Evolutionary conservation across 2,329 filamentous ascomycete genomes (phyloP), one percentile per base, ranked within the genome.

Genomic region (Coccinonectria pachysandricola): DNA sequence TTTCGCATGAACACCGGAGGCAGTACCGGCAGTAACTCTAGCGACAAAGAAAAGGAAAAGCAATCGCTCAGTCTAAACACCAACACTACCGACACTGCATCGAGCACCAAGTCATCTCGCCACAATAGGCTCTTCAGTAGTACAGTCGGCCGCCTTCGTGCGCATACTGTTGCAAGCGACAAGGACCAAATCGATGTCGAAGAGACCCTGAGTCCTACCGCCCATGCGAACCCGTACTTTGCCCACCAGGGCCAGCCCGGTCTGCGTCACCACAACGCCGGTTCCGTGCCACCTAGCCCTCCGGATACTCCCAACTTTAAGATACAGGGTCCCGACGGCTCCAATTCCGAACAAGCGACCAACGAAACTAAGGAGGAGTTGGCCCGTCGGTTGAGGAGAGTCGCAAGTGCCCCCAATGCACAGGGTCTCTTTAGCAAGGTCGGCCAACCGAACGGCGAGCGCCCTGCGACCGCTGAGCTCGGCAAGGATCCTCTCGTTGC

Each of bases 151-250:
- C 80, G 88, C 44, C 85, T 88, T 52, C 77, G 88, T 46, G 92
- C 86, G 18, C 79, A 82, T 34, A 96, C 88, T 14, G 83, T 92
- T 30, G 84, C 84, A 42, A 94, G 86, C 58, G 88, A 95, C 59
- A 87, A 87, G 43, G 86, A 95, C 51, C 74, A 79, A 32, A 69
- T 95, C 39, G 88, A 95, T 43, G 69, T 95, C 39, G 88, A 95
- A 43, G 87, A 95, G 55, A 67, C 74, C 35, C 68, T 93, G 48
- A 94, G 87, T 49, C 91, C 91, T 14, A 96, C 86, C 4, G 88
- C 87, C 26, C 77, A 88, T 50, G 88, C 86, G 39, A 98, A 98
- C 54, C 91, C 91, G 11, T 98, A 98, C 60, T 98, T 96, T 56
- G 82, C 78, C 41, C 91, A 96, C 53, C 91, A 98, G 59, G 91